Conservation (phyloP, 768 basidiomycete species). For the Rhodotorula paludigena region DNA sequence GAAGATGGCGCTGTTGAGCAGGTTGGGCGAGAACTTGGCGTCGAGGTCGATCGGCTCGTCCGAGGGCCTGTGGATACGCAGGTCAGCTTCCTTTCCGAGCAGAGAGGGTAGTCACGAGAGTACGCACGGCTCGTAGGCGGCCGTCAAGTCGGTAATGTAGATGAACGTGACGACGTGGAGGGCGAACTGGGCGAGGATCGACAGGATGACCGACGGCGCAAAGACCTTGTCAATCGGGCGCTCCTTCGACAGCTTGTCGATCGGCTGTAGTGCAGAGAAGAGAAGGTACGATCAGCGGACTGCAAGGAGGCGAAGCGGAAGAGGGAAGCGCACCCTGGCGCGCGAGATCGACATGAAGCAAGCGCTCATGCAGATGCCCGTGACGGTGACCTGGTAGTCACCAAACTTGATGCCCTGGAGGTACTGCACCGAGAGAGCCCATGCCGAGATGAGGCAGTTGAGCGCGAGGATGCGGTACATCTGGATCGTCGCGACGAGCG, state of each 20-base stretch:
- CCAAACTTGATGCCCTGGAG: conserved; percentile 99
- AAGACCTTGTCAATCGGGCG: conserved; percentile 93
- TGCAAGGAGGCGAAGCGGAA: not conserved
- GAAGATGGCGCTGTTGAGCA: conserved; percentile 95
- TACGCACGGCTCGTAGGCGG: conserved; percentile 62
- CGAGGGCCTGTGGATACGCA: conserved; percentile 51
- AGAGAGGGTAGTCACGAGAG: not conserved
- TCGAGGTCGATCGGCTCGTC: conserved; percentile 77
- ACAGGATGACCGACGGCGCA: conserved; percentile 88
- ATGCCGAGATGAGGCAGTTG: conserved; percentile 98
- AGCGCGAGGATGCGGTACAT: conserved; percentile 99
- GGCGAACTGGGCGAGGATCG: conserved; percentile 86
- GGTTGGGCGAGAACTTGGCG: conserved; percentile 89
- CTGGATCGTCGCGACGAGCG: conserved; percentile 94
- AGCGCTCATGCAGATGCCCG: conserved; percentile 93
- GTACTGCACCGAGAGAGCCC: conserved; percentile 93
- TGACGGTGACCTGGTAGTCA: conserved; percentile 96
- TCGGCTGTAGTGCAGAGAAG: too few species aligned
- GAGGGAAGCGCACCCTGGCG: conserved; percentile 68
- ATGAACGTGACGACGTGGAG: conserved; percentile 84
- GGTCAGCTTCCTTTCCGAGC: not conserved
- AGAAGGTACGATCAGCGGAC: conserved; percentile 3
- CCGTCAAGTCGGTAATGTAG: conserved; percentile 85
- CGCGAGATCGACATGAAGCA: conserved; percentile 98
- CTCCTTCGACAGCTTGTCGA: conserved; percentile 88